Evolutionary conservation across 208 protist species (phyloP).

Genomic region (Eutreptiella sp.): DNA sequence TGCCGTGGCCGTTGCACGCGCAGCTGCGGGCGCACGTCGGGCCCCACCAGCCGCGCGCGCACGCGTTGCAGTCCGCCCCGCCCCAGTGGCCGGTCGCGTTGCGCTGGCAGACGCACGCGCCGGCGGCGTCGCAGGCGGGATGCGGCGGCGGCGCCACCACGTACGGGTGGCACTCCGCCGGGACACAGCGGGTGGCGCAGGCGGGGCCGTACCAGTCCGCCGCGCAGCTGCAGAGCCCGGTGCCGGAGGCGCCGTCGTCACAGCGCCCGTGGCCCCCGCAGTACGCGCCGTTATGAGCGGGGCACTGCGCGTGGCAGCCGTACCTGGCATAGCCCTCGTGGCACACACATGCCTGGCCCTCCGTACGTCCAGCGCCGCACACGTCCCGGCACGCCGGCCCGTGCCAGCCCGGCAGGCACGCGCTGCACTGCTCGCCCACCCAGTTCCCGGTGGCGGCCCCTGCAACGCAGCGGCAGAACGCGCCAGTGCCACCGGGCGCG

Average conservation of each 20-base stretch:
- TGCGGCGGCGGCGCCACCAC: background rate
- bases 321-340: background rate
- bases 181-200: slow-evolving; percentile 7
- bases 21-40: slow-evolving; percentile 4
- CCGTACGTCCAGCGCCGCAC: too few relatives aligned
- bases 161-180: background rate
- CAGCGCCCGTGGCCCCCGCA: slow-evolving; percentile 23
- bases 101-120: slow-evolving; percentile 14
- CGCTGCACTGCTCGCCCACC: slow-evolving; percentile 2
- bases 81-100: slow-evolving; percentile 5
- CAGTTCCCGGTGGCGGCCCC: slow-evolving; percentile 17
- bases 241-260: slow-evolving; percentile 18
- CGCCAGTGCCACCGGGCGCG: too few relatives aligned
- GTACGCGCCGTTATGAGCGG: background rate
- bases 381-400: too few relatives aligned
- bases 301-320: background rate
- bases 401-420: slow-evolving; percentile 8
- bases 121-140: slow-evolving; percentile 11
- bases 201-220: background rate
- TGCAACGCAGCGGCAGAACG: slow-evolving; percentile 11
- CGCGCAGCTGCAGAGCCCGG: slow-evolving; percentile 3
- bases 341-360: too few relatives aligned
- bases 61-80: slow-evolving; percentile 4
- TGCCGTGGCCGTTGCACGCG: slow-evolving; percentile 6
- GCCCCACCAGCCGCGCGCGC: slow-evolving; percentile 3